Conservation (phyloP, 2,329 filamentous ascomycete genomes). For the Trichoderma sp. region DNA sequence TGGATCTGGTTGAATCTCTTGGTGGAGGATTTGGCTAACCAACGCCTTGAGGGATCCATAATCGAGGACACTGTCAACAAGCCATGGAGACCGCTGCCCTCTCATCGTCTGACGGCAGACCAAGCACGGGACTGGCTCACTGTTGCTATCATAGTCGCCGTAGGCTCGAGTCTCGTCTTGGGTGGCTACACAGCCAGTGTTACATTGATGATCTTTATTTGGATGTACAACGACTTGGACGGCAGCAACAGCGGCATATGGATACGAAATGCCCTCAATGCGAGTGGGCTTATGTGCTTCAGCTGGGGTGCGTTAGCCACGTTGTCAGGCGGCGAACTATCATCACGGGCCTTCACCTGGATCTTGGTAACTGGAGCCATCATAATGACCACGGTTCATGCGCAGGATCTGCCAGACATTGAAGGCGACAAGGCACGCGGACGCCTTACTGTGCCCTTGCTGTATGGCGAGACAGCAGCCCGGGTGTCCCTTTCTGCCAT, state of each 20-base stretch:
- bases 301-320: constrained; percentile 36
- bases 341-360: constrained; percentile 32
- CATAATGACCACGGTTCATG: constrained; percentile 38
- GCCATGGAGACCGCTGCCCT: constrained; percentile 40
- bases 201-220: constrained; percentile 36
- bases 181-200: constrained; percentile 33
- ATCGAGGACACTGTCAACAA: constrained; percentile 40
- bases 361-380: constrained; percentile 33
- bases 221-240: constrained; percentile 41
- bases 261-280: constrained; percentile 38
- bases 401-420: constrained; percentile 37
- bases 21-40: constrained; percentile 38
- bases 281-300: constrained; percentile 37
- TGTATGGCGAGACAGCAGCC: constrained; percentile 35
- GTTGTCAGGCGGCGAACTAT: constrained; percentile 28
- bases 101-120: constrained; percentile 32
- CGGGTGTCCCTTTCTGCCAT: constrained; percentile 30
- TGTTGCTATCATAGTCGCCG: constrained; percentile 31
- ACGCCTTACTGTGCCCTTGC: constrained; percentile 36
- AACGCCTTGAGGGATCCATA: constrained; percentile 33
- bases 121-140: constrained; percentile 37
- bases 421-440: constrained; percentile 37
- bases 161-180: constrained; percentile 27
- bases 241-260: constrained; percentile 33
- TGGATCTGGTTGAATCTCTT: constrained; percentile 40